These are phyloP conservation scores for Trichosanthes truncata DNA, from an alignment of 306 rosid genomes.

Conservation along the genomic window DNA sequence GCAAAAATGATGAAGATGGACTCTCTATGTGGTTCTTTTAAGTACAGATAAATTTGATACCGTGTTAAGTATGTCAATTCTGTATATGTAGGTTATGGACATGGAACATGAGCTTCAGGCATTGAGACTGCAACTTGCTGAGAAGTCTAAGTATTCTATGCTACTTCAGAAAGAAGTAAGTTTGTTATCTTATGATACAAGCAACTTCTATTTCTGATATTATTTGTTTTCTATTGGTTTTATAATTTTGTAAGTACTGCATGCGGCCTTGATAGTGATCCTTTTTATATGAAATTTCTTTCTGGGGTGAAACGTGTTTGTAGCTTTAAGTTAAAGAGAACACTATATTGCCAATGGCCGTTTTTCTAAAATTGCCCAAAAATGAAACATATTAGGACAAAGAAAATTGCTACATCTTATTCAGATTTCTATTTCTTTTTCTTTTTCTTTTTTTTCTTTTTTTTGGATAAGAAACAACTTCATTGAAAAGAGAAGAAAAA, in stretches of 20 bases:
- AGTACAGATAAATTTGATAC: not conserved
- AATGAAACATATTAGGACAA: not conserved
- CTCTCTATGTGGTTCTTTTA: not conserved
- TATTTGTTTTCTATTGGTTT: not conserved
- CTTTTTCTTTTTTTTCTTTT: too few species aligned
- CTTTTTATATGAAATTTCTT: not conserved
- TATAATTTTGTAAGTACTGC: not conserved
- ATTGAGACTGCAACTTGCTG: conserved; percentile 70
- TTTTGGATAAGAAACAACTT: too few species aligned
- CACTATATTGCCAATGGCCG: not conserved
- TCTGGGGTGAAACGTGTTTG: not conserved
- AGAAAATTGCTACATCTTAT: not conserved
- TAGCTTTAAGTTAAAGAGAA: not conserved
- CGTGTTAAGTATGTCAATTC: not conserved
- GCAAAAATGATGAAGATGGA: not conserved
- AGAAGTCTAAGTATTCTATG: conserved; percentile 67
- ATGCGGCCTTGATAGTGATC: not conserved
- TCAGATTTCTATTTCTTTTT: too few species aligned
- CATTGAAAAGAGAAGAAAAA: too few species aligned
- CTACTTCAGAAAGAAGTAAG: conserved; percentile 74
- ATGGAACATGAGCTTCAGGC: conserved; percentile 93
- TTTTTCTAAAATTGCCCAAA: not conserved
- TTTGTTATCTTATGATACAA: not conserved
- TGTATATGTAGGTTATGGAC: conserved; percentile 72
- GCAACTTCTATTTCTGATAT: not conserved